These are phyloP conservation scores for Trametes gibbosa DNA, from an alignment of 768 basidiomycete species.

Conservation along the genomic window DNA sequence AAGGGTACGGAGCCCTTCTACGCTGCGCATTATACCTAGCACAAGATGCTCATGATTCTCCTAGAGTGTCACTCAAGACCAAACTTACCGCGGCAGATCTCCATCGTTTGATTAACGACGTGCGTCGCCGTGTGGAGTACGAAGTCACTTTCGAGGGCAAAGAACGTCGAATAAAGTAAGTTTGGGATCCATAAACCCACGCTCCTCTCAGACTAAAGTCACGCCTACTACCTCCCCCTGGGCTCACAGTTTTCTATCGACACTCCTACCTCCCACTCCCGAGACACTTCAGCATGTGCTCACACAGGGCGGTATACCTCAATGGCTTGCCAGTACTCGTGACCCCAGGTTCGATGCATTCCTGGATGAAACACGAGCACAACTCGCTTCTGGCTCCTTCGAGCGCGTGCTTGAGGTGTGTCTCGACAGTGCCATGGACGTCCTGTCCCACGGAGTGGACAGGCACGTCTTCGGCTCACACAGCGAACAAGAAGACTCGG, in stretches of 20 bases:
- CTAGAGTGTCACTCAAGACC: constrained; percentile 82
- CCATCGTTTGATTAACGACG: constrained; percentile 64
- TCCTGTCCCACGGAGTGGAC: constrained; percentile 63
- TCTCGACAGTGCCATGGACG: constrained; percentile 65
- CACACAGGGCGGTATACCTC: constrained; percentile 54
- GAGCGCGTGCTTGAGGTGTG: constrained; percentile 65
- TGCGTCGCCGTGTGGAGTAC: constrained; percentile 74
- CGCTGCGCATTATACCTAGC: not conserved
- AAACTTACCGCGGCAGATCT: constrained; percentile 71
- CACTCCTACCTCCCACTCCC: constrained; percentile 72
- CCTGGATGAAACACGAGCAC: constrained; percentile 62
- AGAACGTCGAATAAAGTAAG: constrained; percentile 56
- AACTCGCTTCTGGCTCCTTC: constrained; percentile 70
- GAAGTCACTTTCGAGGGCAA: constrained; percentile 60
- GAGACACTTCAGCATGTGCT: constrained; percentile 69
- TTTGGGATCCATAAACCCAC: not conserved
- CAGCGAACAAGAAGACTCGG: constrained; percentile 22
- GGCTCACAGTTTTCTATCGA: constrained; percentile 59
- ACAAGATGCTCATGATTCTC: not conserved
- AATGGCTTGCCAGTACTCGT: constrained; percentile 33
- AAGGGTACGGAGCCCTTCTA: constrained; percentile 52
- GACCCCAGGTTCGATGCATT: constrained; percentile 58
- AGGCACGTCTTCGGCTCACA: constrained; percentile 52
- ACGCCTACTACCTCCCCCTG: not conserved
- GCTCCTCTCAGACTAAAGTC: not conserved